phyloP scores from a whole-genome alignment of 1,284 basidiomycete species.

The Athelia psychrophila region DNA sequence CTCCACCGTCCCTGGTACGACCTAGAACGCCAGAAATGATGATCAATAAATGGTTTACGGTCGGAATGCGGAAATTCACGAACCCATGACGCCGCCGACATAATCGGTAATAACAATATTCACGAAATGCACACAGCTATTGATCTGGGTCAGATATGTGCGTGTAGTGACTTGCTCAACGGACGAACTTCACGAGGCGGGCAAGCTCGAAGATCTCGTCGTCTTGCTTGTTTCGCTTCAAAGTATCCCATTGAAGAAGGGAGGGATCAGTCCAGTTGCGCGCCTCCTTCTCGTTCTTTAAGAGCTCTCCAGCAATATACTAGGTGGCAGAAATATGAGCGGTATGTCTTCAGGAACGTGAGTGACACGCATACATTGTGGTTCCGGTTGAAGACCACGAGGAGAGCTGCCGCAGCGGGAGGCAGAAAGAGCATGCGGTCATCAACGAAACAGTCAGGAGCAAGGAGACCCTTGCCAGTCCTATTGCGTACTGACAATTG shows the following conservation, averaged over 20 bases:
- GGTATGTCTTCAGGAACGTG: neutral
- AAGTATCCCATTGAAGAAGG: slow-evolving; percentile 24
- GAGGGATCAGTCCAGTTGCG: neutral
- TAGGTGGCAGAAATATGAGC: slow-evolving; percentile 10
- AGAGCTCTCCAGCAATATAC: slow-evolving; percentile 50
- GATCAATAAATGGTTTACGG: no score
- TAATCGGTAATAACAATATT: slow-evolving; percentile 9
- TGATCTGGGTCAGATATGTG: neutral
- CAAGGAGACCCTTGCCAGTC: slow-evolving; percentile 35
- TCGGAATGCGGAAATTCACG: no score
- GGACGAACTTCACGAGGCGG: slow-evolving; percentile 42
- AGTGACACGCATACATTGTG: slow-evolving; percentile 38
- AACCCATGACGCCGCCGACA: no score
- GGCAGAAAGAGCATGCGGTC: slow-evolving; percentile 52
- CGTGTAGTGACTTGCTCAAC: neutral
- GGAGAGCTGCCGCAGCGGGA: slow-evolving; percentile 44
- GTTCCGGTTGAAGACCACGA: slow-evolving; percentile 49
- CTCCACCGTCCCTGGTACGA: no score
- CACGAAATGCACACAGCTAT: slow-evolving; percentile 41
- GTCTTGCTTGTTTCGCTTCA: slow-evolving; percentile 33
- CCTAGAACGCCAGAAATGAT: no score
- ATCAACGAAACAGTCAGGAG: slow-evolving; percentile 42
- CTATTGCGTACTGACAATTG: slow-evolving; percentile 41
- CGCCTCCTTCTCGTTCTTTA: slow-evolving; percentile 45
- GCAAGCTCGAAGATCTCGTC: slow-evolving; percentile 57